Evolutionary conservation across 192 early-diverging fungal genomes (phyloP).

Genomic region (Chytriomyces hyalinus): DNA sequence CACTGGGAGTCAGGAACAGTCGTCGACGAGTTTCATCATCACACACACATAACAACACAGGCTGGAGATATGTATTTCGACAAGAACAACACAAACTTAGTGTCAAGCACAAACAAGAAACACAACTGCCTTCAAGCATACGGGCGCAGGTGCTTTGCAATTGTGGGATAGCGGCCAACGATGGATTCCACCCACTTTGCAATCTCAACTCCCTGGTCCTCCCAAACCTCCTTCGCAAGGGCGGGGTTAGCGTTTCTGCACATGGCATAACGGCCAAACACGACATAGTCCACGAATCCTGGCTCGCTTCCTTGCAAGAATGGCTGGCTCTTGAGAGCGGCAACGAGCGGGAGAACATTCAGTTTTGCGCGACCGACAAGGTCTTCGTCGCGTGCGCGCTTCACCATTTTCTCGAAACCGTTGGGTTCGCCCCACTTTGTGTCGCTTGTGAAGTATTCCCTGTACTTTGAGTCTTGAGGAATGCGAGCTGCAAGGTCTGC

Average conservation of each 20-base stretch:
- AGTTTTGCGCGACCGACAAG: slow-evolving; percentile 27
- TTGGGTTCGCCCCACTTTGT: slow-evolving; percentile 19
- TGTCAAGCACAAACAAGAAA: no score
- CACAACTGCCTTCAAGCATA: slow-evolving; percentile 8
- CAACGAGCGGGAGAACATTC: slow-evolving; percentile 34
- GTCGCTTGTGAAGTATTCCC: slow-evolving; percentile 37
- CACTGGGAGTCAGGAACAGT: no score
- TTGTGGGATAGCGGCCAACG: slow-evolving; percentile 12
- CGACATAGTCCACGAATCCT: slow-evolving; percentile 41
- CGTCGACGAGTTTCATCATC: no score
- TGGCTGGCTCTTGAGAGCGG: slow-evolving; percentile 33
- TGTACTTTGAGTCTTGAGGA: slow-evolving; percentile 14
- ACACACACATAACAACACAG: no score
- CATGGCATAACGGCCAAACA: slow-evolving; percentile 47
- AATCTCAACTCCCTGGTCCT: slow-evolving; percentile 39
- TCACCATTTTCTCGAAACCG: slow-evolving; percentile 14
- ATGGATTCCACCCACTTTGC: slow-evolving; percentile 35
- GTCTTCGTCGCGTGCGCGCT: slow-evolving; percentile 7
- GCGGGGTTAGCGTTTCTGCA: slow-evolving; percentile 28
- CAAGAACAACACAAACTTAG: no score
- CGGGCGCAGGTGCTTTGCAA: slow-evolving; percentile 3
- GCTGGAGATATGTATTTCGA: no score
- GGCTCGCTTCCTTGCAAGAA: slow-evolving; percentile 42
- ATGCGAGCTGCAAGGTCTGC: not conserved
- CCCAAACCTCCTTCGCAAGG: slow-evolving; percentile 38